A percentile compares a stretch with the other conserved stretches of the same genome.
Conservation (phyloP, 2,329 filamentous ascomycete species). For the Apiospora saccharicola region DNA sequence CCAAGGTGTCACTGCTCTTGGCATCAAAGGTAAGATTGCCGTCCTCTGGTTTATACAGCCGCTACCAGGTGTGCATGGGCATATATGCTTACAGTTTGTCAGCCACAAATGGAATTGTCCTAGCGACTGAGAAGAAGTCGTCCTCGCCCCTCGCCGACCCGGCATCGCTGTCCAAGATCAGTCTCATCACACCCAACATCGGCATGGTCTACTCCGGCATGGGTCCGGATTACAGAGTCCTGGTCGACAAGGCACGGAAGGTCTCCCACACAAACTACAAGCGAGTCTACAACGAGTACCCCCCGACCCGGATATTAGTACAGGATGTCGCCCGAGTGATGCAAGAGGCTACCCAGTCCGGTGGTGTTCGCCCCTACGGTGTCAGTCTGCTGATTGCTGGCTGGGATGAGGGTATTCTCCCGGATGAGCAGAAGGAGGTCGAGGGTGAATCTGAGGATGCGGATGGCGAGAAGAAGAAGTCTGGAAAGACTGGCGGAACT, state of each 20-base stretch:
- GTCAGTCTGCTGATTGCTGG: slow-evolving; percentile 95
- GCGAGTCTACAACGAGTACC: slow-evolving; percentile 99
- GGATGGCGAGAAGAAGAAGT: slow-evolving; percentile 74
- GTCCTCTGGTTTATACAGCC: background rate
- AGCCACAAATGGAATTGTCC: slow-evolving; percentile 99
- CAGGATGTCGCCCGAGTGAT: slow-evolving; percentile 98
- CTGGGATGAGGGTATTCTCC: slow-evolving; percentile 96
- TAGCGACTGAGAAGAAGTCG: slow-evolving; percentile 99
- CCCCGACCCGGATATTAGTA: slow-evolving; percentile 98
- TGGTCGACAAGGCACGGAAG: slow-evolving; percentile 97
- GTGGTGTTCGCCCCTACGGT: slow-evolving; percentile 95
- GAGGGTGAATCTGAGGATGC: slow-evolving; percentile 59
- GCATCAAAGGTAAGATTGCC: slow-evolving; percentile 83
- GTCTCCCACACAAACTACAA: slow-evolving; percentile 99
- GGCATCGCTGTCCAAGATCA: slow-evolving; percentile 94
- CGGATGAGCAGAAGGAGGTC: slow-evolving; percentile 74
- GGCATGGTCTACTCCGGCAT: slow-evolving; percentile 99
- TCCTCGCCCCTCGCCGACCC: slow-evolving; percentile 97
- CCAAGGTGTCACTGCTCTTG: slow-evolving; percentile 96
- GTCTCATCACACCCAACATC: slow-evolving; percentile 97
- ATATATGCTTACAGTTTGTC: slow-evolving; percentile 24
- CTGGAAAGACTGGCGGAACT: slow-evolving; percentile 91
- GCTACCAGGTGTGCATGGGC: background rate
- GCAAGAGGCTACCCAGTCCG: slow-evolving; percentile 98
- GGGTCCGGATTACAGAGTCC: slow-evolving; percentile 96